Conservation (phyloP, 495 filamentous ascomycete genomes). For the Neurospora pannonica region DNA sequence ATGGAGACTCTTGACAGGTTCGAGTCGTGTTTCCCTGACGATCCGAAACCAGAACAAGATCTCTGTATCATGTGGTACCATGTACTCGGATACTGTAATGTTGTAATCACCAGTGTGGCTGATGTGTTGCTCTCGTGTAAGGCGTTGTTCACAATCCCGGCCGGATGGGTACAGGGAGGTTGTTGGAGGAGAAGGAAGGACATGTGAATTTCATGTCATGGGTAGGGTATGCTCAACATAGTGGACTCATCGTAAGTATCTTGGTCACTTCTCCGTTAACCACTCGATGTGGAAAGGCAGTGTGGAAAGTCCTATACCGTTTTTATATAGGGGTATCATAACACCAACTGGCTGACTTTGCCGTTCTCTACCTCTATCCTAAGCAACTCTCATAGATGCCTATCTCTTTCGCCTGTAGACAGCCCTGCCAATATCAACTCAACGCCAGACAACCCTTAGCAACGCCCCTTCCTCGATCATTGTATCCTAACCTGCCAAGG, state of each 20-base stretch:
- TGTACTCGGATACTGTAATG: not conserved
- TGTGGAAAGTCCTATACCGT: not conserved
- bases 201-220: not conserved
- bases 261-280: not conserved
- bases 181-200: not conserved
- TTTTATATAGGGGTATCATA: not conserved
- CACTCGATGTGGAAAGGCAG: not conserved
- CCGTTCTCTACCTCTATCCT: not conserved
- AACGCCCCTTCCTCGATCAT: not conserved
- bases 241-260: not conserved
- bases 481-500: conserved; percentile 47
- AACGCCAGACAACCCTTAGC: not conserved
- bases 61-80: not conserved
- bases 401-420: not conserved
- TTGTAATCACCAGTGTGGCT: not conserved
- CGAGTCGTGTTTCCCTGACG: not conserved
- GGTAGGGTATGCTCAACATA: not conserved
- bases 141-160: not conserved
- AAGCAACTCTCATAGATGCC: not conserved
- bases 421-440: not conserved
- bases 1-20: not conserved
- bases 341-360: not conserved
- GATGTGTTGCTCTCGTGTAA: not conserved
- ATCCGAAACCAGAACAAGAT: not conserved
- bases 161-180: not conserved